Evolutionary conservation across 75 land plant species (phyloP), one percentile per base, ranked within the genome.

Genomic region (Pinus albicaulis): DNA sequence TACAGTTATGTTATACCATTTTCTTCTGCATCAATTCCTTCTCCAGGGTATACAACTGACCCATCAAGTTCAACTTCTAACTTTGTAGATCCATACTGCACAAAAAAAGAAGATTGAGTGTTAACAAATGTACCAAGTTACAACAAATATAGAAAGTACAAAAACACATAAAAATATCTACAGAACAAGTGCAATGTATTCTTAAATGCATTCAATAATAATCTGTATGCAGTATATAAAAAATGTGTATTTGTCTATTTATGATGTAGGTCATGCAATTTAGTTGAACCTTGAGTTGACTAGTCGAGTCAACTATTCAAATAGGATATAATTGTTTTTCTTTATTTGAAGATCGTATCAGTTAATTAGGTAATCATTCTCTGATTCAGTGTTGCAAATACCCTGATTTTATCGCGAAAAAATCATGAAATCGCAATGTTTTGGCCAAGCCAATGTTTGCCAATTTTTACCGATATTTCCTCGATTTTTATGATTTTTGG

Each of bases 51-150:
- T 70, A 89, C 87, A 31, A 92, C 38, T 34, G 95, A 86, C 38
- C 99, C 99, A 85, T 97, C 99, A 59, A 86, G 76, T 75, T 95
- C 96, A 26, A 94, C 93, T 77, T 97, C 92, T 75, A 95, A 78
- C 38, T 86, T 88, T 63, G 99, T 92, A n/a, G 90, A 81, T 60
- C 99, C 99, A 90, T 86, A 92, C 99, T 96, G 74, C 73, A 89
- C 23, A 31, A 19, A 41, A 41, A 56, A 28, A 36, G 41, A 77
- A 55, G 28, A 17, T 66, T 5, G 14, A 53, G 34, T 52, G 7
- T 58, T 4, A 75, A 23, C 53, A 48, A 48, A 48, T 48, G 53
- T 3, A 58, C 38, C 34, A 56, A 80, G n/a, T 25, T 59, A 3
- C 44, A 76, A 4, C 55, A 55, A 74, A 76, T 13, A 15, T 28